Evolutionary conservation across 169 alveolate genomes (phyloP), one percentile per base, ranked within the genome.

Genomic region (Plasmodium vivax): DNA sequence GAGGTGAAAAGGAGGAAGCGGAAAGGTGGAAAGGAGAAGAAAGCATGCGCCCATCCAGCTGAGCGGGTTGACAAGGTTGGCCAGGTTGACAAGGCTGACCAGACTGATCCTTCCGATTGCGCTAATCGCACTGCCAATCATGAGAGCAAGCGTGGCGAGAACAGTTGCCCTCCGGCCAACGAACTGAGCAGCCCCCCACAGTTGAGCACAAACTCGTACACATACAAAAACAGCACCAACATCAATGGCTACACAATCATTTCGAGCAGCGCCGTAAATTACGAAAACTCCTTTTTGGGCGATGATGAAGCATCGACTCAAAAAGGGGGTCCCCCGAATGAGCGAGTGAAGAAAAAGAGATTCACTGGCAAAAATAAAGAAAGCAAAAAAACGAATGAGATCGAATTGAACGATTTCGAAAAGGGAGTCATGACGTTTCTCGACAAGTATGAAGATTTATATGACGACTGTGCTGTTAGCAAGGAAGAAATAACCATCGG

Each of bases 401-500:
- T 23, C 9, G 75, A 90, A 80, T 62, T 90, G 45, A 80, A 54
- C 74, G 87, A 72, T 79, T 12, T 47, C 5, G 94, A 90, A 90
- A 90, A 68, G 34, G 68, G 16, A 19, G 16, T 90, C 45, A 32
- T 90, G 23, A 41, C 72, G 8, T 36, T 80, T 81, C 58, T 90
- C 6, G 45, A 79, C n/a, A 45, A 23, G 41, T 45, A 81, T 79
- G 83, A 83, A 58, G 47, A 90, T 80, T 38, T 81, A 32, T 90
- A 90, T 47, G 47, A 90, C 23, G 83, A 90, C 23, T 19, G 58
- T 68, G 73, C 91, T 5, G 51, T 90, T 41, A 90, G 92, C 83
- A 90, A 36, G 47, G 94, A 90, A 80, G 94, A 90, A 68, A 90
- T 90, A 16, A 90, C 36, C 16, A 62, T 68, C 2, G 83, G 75